These are phyloP conservation scores for Solanum lignicaule DNA, from an alignment of 257 asterid species.

Conservation along the genomic window DNA sequence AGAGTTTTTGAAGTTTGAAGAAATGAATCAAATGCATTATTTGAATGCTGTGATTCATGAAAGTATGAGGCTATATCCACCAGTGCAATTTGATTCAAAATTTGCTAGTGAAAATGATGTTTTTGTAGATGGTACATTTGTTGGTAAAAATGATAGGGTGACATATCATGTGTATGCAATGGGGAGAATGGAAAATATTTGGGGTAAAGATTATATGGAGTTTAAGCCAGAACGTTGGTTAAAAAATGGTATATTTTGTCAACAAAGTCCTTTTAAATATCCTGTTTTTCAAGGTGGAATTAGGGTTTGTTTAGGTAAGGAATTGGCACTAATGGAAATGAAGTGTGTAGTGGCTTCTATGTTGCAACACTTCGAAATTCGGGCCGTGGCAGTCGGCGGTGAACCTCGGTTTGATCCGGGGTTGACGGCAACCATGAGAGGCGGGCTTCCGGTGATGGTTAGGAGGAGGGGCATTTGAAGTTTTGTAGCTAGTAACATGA, in stretches of 20 bases:
- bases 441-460: constrained; percentile 28
- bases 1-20: background rate
- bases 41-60: constrained; percentile 26
- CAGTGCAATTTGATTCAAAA: constrained; percentile 34
- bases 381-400: background rate
- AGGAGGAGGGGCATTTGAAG: background rate
- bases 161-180: constrained; percentile 39
- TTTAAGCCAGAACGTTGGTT: constrained; percentile 40
- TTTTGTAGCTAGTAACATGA: background rate
- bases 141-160: constrained; percentile 22
- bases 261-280: constrained; percentile 28
- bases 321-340: constrained; percentile 31
- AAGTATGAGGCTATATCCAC: constrained; percentile 35
- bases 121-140: constrained; percentile 22
- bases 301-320: constrained; percentile 39
- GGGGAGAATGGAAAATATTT: constrained; percentile 33
- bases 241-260: constrained; percentile 19
- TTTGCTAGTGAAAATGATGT: constrained; percentile 17
- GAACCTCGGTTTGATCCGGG: constrained; percentile 57
- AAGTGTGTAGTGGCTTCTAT: constrained; percentile 43
- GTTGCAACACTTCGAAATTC: constrained; percentile 29
- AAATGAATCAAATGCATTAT: constrained; percentile 15
- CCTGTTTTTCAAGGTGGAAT: constrained; percentile 40
- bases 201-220: constrained; percentile 31
- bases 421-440: constrained; percentile 49